Evolutionary conservation across 495 filamentous ascomycete species (phyloP).

Genomic region (Lichenothelia convexa): DNA sequence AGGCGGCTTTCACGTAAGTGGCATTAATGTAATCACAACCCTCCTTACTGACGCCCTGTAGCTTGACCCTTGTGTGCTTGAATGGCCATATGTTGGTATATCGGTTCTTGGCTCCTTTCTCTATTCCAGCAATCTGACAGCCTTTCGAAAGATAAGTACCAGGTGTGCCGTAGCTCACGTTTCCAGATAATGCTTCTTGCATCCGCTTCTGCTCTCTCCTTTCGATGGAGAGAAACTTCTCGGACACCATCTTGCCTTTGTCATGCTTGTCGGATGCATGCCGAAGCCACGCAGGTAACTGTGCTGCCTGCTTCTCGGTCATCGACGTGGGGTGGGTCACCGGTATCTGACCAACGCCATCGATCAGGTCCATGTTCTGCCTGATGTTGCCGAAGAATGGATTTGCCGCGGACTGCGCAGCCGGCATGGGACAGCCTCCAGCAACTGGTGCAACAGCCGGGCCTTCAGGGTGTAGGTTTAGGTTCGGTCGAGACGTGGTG

Average conservation of each 20-base stretch:
- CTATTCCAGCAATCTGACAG: slow-evolving; percentile 65
- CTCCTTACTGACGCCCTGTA: slow-evolving; percentile 49
- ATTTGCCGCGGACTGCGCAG: slow-evolving; percentile 45
- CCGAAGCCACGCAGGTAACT: slow-evolving; percentile 60
- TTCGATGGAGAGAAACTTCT: slow-evolving; percentile 72
- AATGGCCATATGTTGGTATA: slow-evolving; percentile 98
- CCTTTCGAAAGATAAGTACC: slow-evolving; percentile 8
- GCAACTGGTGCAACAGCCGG: slow-evolving; percentile 54
- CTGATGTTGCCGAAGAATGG: slow-evolving; percentile 94
- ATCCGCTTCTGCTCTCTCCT: slow-evolving; percentile 73
- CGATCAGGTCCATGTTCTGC: slow-evolving; percentile 90
- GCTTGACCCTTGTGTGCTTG: slow-evolving; percentile 74
- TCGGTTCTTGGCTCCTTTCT: slow-evolving; percentile 84
- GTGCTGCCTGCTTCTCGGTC: slow-evolving; percentile 21
- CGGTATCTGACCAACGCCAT: slow-evolving; percentile 79
- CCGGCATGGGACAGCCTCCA: slow-evolving; percentile 73
- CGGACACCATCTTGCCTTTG: slow-evolving; percentile 60
- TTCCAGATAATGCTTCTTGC: slow-evolving; percentile 64
- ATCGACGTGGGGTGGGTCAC: slow-evolving; percentile 48
- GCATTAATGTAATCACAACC: slow-evolving; percentile 93
- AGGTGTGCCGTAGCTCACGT: slow-evolving; percentile 33
- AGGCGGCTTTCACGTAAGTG: slow-evolving; percentile 58
- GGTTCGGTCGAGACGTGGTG: slow-evolving; percentile 22
- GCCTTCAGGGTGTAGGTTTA: slow-evolving; percentile 20
- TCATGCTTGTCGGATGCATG: slow-evolving; percentile 45